Evolutionary conservation across 345 rosid genomes (phyloP).

Genomic region (Salix caprea): DNA sequence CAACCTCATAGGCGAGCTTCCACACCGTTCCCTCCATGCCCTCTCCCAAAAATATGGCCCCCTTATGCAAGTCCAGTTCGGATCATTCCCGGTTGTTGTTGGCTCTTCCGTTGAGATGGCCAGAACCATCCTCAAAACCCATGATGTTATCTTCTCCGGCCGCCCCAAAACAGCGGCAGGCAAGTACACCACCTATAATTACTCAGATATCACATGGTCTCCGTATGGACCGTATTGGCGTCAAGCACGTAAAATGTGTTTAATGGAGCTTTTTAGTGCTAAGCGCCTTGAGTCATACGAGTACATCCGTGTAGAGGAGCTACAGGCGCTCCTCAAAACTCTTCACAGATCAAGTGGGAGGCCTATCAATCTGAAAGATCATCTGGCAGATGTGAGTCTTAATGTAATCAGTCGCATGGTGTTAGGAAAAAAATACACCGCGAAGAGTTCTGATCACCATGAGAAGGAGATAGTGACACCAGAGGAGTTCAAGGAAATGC

Average conservation of each 20-base stretch:
- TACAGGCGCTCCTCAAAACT: conserved; percentile 21
- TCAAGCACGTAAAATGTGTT: conserved; percentile 59
- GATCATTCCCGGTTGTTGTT: conserved; percentile 46
- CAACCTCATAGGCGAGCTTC: conserved; percentile 54
- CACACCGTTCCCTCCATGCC: conserved; percentile 54
- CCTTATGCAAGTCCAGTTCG: conserved; percentile 52
- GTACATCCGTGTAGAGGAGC: conserved; percentile 53
- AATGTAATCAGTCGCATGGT: conserved; percentile 68
- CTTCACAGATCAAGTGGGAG: conserved; percentile 19
- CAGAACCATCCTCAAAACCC: conserved; percentile 44
- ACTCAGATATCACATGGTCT: conserved; percentile 58
- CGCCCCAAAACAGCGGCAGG: conserved; percentile 57
- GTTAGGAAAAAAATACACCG: conserved; percentile 57
- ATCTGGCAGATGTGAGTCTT: conserved; percentile 40
- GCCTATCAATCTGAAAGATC: conserved; percentile 34
- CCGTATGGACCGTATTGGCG: conserved; percentile 68
- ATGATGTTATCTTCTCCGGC: conserved; percentile 41
- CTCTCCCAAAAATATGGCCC: conserved; percentile 59
- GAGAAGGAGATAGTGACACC: conserved; percentile 40
- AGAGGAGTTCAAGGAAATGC: conserved; percentile 59
- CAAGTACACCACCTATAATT: conserved; percentile 61
- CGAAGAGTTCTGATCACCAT: conserved; percentile 3
- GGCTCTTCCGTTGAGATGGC: conserved; percentile 59
- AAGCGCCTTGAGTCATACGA: conserved; percentile 57
- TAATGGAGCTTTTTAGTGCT: conserved; percentile 54